Conservation (phyloP, 2,329 filamentous ascomycete species). For the Sphaceloma murrayae region DNA sequence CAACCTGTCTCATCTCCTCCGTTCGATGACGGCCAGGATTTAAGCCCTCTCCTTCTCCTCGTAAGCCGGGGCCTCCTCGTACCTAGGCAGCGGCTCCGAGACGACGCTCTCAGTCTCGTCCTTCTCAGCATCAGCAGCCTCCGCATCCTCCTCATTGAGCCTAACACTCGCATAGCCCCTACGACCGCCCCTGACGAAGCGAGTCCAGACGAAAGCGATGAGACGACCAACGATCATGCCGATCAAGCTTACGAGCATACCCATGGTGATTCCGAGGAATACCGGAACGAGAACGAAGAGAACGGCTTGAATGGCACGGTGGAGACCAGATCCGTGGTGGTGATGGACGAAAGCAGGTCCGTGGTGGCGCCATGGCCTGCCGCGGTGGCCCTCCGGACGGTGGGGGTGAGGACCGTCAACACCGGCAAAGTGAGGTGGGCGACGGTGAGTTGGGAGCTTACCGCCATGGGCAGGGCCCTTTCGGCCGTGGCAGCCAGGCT, state of each 20-base stretch:
- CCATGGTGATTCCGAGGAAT: conserved; percentile 58
- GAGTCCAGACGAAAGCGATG: conserved; percentile 50
- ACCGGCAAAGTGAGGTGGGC: conserved; percentile 18
- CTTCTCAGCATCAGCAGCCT: conserved; percentile 19
- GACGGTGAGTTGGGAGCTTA: conserved; percentile 24
- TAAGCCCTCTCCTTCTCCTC: conserved; percentile 22
- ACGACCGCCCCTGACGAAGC: conserved; percentile 41
- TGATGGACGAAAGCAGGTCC: conserved; percentile 24
- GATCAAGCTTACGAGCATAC: conserved; percentile 56
- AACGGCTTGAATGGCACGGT: conserved; percentile 43
- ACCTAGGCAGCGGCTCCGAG: conserved; percentile 25
- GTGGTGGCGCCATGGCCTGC: conserved; percentile 20
- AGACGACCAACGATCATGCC: conserved; percentile 58
- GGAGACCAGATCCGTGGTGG: conserved; percentile 33
- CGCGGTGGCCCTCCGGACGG: conserved; percentile 21
- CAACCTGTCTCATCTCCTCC: too few species aligned
- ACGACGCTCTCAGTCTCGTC: conserved; percentile 17
- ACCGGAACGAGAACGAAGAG: conserved; percentile 56
- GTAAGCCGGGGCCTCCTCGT: conserved; percentile 30
- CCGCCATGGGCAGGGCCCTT: conserved; percentile 22
- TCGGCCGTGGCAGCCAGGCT: conserved; percentile 31
- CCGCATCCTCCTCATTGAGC: conserved; percentile 21
- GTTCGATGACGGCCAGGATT: too few species aligned
- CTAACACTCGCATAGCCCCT: conserved; percentile 27
- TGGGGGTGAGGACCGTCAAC: conserved; percentile 16